Conservation (phyloP, 148 eudicot species). For the Oxyria digyna region DNA sequence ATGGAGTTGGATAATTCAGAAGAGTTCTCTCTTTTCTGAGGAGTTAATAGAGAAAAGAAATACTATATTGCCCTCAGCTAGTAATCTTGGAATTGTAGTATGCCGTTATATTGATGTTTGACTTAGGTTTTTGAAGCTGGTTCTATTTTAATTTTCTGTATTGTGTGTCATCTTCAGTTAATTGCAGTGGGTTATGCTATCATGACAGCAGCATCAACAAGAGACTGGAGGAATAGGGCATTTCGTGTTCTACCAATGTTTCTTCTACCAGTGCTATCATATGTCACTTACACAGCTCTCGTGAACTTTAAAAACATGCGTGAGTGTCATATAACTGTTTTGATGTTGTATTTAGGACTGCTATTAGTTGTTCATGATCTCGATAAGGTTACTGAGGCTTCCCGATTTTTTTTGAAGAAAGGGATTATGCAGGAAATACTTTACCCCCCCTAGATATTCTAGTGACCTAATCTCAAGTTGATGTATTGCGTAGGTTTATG, state of each 20-base stretch:
- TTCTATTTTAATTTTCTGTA: not conserved
- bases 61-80: not conserved
- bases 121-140: not conserved
- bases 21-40: not conserved
- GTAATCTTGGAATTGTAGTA: not conserved
- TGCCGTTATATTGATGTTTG: not conserved
- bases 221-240: constrained; percentile 81
- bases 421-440: not conserved
- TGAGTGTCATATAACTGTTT: constrained; percentile 22
- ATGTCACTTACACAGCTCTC: constrained; percentile 38
- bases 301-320: constrained; percentile 50
- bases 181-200: constrained; percentile 86
- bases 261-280: constrained; percentile 60
- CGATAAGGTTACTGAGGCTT: no score
- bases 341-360: not conserved
- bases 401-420: not conserved
- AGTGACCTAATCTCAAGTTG: not conserved
- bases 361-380: not conserved
- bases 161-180: constrained; percentile 30
- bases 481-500: not conserved
- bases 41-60: constrained; percentile 7
- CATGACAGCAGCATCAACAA: constrained; percentile 55
- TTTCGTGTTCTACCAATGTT: constrained; percentile 81
- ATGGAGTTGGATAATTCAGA: not conserved
- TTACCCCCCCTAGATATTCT: not conserved